phyloP scores from a whole-genome alignment of 495 filamentous ascomycete species.

The Talaromyces trachyspermus region DNA sequence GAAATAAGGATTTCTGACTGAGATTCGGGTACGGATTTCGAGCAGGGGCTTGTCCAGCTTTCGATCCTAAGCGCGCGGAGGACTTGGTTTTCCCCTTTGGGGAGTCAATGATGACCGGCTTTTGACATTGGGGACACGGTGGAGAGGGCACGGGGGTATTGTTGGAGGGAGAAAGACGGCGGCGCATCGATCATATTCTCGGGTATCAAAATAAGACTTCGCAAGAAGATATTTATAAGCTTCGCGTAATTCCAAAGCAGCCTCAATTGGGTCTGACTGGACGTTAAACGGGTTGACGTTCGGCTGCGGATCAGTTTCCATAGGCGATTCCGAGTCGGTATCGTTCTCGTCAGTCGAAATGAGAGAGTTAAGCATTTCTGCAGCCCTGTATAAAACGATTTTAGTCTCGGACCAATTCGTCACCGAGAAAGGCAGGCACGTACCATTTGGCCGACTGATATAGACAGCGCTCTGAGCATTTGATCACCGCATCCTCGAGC shows the following conservation, averaged over 20 bases:
- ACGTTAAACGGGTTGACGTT: conserved; percentile 40
- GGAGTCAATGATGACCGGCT: conserved; percentile 26
- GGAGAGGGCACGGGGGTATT: conserved; percentile 55
- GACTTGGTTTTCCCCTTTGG: conserved; percentile 51
- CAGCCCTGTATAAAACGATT: conserved; percentile 55
- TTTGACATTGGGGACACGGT: conserved; percentile 38
- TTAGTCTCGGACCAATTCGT: conserved; percentile 3
- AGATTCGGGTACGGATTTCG: conserved; percentile 45
- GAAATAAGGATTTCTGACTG: conserved; percentile 87
- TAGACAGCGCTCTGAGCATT: conserved; percentile 90
- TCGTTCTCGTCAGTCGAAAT: conserved; percentile 41
- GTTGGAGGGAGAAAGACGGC: conserved; percentile 77
- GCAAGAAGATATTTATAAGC: conserved; percentile 78
- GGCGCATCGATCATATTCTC: conserved; percentile 90
- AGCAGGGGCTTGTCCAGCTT: conserved; percentile 19
- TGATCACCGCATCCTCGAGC: conserved; percentile 75
- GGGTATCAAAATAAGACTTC: conserved; percentile 92
- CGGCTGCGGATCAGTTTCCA: conserved; percentile 39
- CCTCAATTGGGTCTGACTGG: conserved; percentile 56
- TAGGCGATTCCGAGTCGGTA: conserved; percentile 51
- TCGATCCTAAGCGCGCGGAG: conserved; percentile 23
- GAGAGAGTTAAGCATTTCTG: conserved; percentile 85
- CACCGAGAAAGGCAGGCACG: not conserved
- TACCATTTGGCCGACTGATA: conserved; percentile 98
- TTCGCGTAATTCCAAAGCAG: conserved; percentile 71